Evolutionary conservation across 345 rosid genomes (phyloP).

Genomic region (Angophora floribunda): DNA sequence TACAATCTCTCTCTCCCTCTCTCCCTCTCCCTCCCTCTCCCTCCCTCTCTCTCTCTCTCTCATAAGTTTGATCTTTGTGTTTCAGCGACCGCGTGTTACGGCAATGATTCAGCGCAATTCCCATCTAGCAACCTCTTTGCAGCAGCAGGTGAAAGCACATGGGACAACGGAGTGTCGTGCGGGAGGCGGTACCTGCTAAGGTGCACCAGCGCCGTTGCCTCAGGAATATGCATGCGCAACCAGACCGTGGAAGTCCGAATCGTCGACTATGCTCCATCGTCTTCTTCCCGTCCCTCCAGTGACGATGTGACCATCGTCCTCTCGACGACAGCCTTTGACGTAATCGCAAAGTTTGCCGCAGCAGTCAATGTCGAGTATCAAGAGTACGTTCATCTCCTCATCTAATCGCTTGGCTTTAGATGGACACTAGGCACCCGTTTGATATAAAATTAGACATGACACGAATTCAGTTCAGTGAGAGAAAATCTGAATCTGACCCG

Average conservation of each 20-base stretch:
- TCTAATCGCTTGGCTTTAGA: not conserved
- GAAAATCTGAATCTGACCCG: not conserved
- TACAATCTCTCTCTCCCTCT: not conserved
- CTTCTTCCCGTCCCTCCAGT: conserved; percentile 16
- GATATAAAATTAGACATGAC: not conserved
- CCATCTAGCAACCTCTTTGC: conserved; percentile 37
- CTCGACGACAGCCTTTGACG: conserved; percentile 20
- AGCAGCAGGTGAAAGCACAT: conserved; percentile 38
- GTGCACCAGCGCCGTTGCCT: conserved; percentile 28
- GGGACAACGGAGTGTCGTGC: conserved; percentile 55
- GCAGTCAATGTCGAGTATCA: conserved; percentile 26
- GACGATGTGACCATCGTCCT: conserved; percentile 26
- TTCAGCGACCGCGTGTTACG: conserved; percentile 37
- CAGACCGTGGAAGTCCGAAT: conserved; percentile 18
- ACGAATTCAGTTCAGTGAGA: not conserved
- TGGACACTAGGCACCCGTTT: not conserved
- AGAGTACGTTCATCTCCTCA: conserved; percentile 13
- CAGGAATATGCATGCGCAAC: conserved; percentile 5
- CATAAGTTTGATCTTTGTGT: not conserved
- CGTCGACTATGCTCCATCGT: not conserved
- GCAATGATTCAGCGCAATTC: conserved; percentile 17
- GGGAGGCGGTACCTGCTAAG: conserved; percentile 37
- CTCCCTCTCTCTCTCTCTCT: not conserved
- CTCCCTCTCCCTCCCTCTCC: not conserved
- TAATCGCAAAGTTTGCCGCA: conserved; percentile 11